Evolutionary conservation across 192 early-diverging fungal species (phyloP), one percentile per base, ranked within the genome.

Genomic region (Dissophora globulifera): DNA sequence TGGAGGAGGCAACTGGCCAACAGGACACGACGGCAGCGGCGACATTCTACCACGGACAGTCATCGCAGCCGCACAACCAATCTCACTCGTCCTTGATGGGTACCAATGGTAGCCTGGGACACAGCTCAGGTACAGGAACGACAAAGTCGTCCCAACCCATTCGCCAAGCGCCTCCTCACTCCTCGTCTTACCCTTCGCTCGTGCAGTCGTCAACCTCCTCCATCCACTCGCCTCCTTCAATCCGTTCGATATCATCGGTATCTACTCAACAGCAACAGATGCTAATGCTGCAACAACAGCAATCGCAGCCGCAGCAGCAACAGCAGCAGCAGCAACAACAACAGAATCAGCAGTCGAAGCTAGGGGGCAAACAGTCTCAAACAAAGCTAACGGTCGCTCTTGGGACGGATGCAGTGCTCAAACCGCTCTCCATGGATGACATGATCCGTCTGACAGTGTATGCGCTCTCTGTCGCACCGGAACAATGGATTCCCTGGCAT

Each of bases 401-500:
- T 27, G 71, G 57, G 10, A 75, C 55, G 8, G 59, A 62, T 32
- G 42, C 62, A 16, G 50, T 75, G 15, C 29, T 75, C 4, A 43
- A 54, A 1, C 71, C 62, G 0, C 32, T 75, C 2, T 40, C 71
- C 16, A 13, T 75, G 6, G 55, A 65, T 10, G 57, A 53, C 4
- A 25, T 75, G 7, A 50, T 65, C 3, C 35, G 47, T 17, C 19
- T 75, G 15, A 22, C 66, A 11, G 48, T 30, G 1, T 66, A 48
- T 10, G 40, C 56, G 10, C 43, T 75, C 0, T 52, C 71, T 4
- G 9, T 59, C n/a, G 71, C 62, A 1, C 71, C 71, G 0, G 57
- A 66, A 5, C 62, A 75, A 40, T 75, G 71, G 71, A 75, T 75
- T 15, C 71, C 71, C 2, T 66, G 56, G 56, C 71, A 75, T 35